Evolutionary conservation across 305 asterid species (phyloP).

Genomic region (Ajuga reptans): DNA sequence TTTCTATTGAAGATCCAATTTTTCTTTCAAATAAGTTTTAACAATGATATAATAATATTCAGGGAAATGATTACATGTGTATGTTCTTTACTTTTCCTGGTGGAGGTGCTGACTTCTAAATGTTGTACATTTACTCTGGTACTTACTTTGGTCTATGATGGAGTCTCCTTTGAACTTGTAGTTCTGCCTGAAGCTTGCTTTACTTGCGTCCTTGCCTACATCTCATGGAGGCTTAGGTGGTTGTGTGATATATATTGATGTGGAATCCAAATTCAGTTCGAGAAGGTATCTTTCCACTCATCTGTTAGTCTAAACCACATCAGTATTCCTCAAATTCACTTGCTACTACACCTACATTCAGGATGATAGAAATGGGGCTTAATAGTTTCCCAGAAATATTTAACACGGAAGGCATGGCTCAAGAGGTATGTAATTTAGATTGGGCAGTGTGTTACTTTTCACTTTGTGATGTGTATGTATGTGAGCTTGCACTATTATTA

Average conservation of each 20-base stretch:
- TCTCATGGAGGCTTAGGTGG: slow-evolving; percentile 79
- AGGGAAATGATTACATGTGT: not conserved
- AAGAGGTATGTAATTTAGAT: slow-evolving; percentile 42
- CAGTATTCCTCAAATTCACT: slow-evolving; percentile 13
- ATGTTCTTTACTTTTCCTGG: not conserved
- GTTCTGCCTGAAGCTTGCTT: slow-evolving; percentile 82
- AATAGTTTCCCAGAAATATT: slow-evolving; percentile 79
- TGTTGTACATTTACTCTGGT: not conserved
- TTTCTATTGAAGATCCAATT: not conserved
- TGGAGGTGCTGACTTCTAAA: slow-evolving; percentile 3
- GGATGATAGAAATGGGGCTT: slow-evolving; percentile 80
- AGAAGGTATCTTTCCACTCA: slow-evolving; percentile 44
- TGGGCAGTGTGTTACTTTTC: not conserved
- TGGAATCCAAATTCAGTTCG: slow-evolving; percentile 83
- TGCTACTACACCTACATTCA: slow-evolving; percentile 22
- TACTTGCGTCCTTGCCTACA: slow-evolving; percentile 68
- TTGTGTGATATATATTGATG: slow-evolving; percentile 64
- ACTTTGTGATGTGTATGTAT: slow-evolving; percentile 11
- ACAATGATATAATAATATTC: not conserved
- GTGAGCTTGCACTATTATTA: slow-evolving; percentile 13
- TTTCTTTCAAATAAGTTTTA: not conserved
- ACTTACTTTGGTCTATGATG: slow-evolving; percentile 13
- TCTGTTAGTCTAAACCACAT: slow-evolving; percentile 1
- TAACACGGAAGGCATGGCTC: slow-evolving; percentile 56
- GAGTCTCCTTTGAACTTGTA: slow-evolving; percentile 27